Evolutionary conservation across 108 stramenopile genomes (phyloP).

Genomic region (Epithemia pelagica): DNA sequence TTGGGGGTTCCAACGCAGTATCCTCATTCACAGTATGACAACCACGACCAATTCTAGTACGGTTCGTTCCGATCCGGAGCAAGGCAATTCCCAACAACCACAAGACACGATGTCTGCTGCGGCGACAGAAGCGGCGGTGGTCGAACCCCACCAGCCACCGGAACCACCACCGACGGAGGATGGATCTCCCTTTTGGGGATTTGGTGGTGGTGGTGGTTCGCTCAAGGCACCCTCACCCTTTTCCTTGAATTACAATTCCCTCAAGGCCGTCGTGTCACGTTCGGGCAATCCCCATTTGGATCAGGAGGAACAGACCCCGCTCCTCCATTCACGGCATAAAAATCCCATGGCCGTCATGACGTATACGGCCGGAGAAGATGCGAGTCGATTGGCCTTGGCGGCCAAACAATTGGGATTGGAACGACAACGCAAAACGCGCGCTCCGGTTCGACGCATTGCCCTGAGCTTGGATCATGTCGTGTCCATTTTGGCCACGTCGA

Average conservation of each 20-base stretch:
- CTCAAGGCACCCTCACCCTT: background rate
- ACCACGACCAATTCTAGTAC: too few species aligned
- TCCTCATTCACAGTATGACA: too few species aligned
- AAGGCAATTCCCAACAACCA: too few species aligned
- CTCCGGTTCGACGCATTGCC: constrained; percentile 20
- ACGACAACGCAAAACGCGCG: constrained; percentile 22
- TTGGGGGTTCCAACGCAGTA: too few species aligned
- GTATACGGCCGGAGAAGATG: constrained; percentile 61
- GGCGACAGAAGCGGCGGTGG: too few species aligned
- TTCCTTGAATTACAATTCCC: background rate
- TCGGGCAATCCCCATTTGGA: background rate
- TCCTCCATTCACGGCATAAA: background rate
- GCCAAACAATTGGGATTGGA: constrained; percentile 55
- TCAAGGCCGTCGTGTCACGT: background rate
- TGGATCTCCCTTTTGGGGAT: too few species aligned
- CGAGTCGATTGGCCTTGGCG: constrained; percentile 34
- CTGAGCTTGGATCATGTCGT: background rate
- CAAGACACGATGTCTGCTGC: too few species aligned
- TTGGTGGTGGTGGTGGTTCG: too few species aligned
- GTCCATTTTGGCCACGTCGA: background rate
- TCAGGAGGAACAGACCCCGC: background rate
- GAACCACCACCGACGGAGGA: too few species aligned
- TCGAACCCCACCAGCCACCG: too few species aligned
- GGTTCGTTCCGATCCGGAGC: too few species aligned
- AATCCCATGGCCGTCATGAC: constrained; percentile 13